A percentile compares a stretch with the other conserved stretches of the same genome.
Conservation (phyloP, 148 eudicot genomes). For the Salicornia ramosissima region DNA sequence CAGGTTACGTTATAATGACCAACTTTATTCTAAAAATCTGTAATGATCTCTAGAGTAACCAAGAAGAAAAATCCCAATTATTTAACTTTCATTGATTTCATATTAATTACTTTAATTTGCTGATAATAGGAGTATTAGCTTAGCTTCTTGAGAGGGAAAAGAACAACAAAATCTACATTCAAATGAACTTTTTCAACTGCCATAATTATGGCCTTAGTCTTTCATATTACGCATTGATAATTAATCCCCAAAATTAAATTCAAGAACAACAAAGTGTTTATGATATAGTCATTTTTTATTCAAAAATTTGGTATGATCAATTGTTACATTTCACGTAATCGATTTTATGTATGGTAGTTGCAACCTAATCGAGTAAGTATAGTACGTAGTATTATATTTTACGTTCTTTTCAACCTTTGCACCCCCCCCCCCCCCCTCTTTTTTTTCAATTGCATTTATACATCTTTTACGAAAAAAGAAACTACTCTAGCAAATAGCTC, state of each 20-base stretch:
- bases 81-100: not conserved
- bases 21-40: not conserved
- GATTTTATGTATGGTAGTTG: not conserved
- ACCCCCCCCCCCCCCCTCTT: too few species aligned
- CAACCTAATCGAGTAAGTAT: slow-evolving; percentile 2
- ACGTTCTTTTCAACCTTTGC: slow-evolving; percentile 10
- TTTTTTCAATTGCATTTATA: not conserved
- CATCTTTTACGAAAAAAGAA: slow-evolving; percentile 4
- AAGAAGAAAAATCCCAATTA: too few species aligned
- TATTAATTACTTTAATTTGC: too few species aligned
- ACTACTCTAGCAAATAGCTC: not conserved
- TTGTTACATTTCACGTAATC: slow-evolving; percentile 2
- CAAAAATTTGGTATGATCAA: not conserved
- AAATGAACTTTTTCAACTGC: not conserved
- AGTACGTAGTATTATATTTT: not conserved
- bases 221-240: not conserved
- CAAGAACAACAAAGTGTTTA: not conserved
- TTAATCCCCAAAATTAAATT: not conserved
- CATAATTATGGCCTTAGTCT: not conserved
- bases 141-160: not conserved
- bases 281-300: not conserved
- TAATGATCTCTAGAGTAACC: slow-evolving; percentile 2
- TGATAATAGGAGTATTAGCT: not conserved
- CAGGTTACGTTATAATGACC: not conserved
- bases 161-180: not conserved